These are phyloP conservation scores for Aspergillus ibericus DNA, from an alignment of 2,329 filamentous ascomycete genomes.

Conservation along the genomic window DNA sequence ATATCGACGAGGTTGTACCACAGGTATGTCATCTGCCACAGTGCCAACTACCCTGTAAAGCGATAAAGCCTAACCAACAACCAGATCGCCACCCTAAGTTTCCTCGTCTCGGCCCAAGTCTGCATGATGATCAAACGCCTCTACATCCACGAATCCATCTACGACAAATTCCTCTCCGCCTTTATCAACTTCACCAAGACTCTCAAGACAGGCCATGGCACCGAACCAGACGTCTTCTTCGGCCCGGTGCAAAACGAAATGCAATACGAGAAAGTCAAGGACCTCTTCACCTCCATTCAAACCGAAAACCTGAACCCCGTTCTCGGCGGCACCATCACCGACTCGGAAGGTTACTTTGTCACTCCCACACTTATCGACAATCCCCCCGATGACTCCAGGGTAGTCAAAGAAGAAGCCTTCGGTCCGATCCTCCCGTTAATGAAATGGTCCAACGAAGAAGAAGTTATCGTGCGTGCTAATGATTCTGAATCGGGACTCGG, in stretches of 20 bases:
- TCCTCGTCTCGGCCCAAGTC: slow-evolving; percentile 55
- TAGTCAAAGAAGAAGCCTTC: slow-evolving; percentile 60
- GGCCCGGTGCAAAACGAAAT: slow-evolving; percentile 63
- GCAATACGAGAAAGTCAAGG: slow-evolving; percentile 62
- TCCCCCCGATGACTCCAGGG: slow-evolving; percentile 52
- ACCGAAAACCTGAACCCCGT: slow-evolving; percentile 54
- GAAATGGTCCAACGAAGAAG: slow-evolving; percentile 58
- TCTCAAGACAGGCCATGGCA: slow-evolving; percentile 34
- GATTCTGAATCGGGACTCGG: slow-evolving; percentile 53
- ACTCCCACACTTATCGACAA: slow-evolving; percentile 58
- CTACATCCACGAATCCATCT: slow-evolving; percentile 60
- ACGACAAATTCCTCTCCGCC: slow-evolving; percentile 51
- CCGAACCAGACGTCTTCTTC: slow-evolving; percentile 47
- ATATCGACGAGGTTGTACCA: slow-evolving; percentile 42
- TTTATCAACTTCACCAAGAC: slow-evolving; percentile 45
- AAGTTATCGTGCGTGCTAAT: slow-evolving; percentile 57
- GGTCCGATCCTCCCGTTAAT: slow-evolving; percentile 63
- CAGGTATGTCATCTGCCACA: no score
- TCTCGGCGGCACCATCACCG: slow-evolving; percentile 44
- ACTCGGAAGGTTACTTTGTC: slow-evolving; percentile 55
- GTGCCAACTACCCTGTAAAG: no score
- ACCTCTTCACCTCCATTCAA: slow-evolving; percentile 57
- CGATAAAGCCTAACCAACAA: neutral
- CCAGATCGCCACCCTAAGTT: slow-evolving; percentile 44
- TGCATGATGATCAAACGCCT: slow-evolving; percentile 57